Evolutionary conservation across 371 early-diverging fungal species (phyloP).

Genomic region (Actinomucor elegans): DNA sequence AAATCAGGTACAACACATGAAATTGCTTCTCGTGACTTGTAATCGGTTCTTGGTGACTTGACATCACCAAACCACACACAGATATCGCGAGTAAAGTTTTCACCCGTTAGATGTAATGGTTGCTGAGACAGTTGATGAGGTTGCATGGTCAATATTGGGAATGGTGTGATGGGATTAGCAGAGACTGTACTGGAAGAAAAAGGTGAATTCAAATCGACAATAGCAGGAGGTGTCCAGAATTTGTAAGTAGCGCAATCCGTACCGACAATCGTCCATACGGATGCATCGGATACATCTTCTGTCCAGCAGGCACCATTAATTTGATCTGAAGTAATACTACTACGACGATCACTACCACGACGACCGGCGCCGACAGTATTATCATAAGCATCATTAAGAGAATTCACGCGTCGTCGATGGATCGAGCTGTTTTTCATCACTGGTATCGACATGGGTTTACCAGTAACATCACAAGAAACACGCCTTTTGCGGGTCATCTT

Average conservation of each 20-base stretch:
- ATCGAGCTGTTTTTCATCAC: constrained; percentile 17
- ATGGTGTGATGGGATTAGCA: constrained; percentile 27
- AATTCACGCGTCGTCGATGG: constrained; percentile 45
- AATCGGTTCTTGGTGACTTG: constrained; percentile 53
- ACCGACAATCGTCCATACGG: constrained; percentile 90
- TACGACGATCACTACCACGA: constrained; percentile 18
- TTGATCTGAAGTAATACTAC: constrained; percentile 13
- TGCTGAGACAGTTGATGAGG: constrained; percentile 1
- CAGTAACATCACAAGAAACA: constrained; percentile 45
- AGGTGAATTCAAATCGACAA: constrained; percentile 5
- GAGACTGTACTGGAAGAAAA: not conserved
- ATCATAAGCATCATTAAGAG: constrained; percentile 32
- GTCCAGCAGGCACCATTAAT: constrained; percentile 65
- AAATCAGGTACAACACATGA: constrained; percentile 47
- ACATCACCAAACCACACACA: constrained; percentile 72
- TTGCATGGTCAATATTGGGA: constrained; percentile 26
- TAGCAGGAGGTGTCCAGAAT: constrained; percentile 57
- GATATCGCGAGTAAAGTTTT: constrained; percentile 66
- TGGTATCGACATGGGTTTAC: constrained; percentile 27
- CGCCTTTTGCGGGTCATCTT: constrained; percentile 43
- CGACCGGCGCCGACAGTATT: constrained; percentile 19
- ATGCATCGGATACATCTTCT: constrained; percentile 84
- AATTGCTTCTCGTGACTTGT: constrained; percentile 49
- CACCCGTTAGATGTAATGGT: constrained; percentile 52
- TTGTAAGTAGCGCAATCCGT: constrained; percentile 76